Conservation (phyloP, 1,284 basidiomycete genomes). For the Ustilago shanxiensis region DNA sequence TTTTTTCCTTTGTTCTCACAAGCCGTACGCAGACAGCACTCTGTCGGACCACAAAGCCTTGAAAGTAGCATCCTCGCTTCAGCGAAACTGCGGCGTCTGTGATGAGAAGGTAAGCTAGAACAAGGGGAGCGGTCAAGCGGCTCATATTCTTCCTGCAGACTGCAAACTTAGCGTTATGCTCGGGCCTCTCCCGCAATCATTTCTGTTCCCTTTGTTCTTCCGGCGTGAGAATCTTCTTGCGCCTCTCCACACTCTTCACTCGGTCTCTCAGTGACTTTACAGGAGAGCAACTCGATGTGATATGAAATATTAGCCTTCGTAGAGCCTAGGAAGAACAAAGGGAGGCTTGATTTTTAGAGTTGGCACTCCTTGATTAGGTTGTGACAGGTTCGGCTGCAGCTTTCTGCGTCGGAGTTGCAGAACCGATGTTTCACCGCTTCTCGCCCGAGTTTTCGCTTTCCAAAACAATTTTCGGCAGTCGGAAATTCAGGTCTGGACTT, state of each 20-base stretch:
- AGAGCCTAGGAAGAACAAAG: constrained; percentile 22
- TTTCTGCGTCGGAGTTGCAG: constrained; percentile 31
- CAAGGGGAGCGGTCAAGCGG: constrained; percentile 19
- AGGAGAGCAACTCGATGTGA: neutral
- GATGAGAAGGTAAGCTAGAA: constrained; percentile 3
- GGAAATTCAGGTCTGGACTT: constrained; percentile 10
- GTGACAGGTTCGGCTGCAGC: constrained; percentile 48
- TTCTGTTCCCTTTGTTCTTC: constrained; percentile 1
- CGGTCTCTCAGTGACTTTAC: neutral
- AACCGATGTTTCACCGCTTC: neutral
- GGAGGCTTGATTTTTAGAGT: neutral
- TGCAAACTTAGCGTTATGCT: constrained; percentile 13
- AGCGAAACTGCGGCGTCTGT: too few relatives aligned
- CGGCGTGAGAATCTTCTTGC: neutral
- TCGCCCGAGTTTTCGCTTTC: constrained; percentile 27
- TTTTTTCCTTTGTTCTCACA: constrained; percentile 6
- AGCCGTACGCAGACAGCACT: neutral
- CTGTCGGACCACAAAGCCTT: too few relatives aligned
- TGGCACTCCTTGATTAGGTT: constrained; percentile 43
- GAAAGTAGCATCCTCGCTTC: too few relatives aligned
- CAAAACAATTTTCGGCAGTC: constrained; percentile 22
- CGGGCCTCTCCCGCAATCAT: constrained; percentile 1
- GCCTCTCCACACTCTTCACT: neutral
- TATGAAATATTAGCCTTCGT: neutral
- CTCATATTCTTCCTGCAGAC: neutral